These are phyloP conservation scores for Calycina herbarum DNA, from an alignment of 2,329 filamentous ascomycete genomes.

Conservation along the genomic window DNA sequence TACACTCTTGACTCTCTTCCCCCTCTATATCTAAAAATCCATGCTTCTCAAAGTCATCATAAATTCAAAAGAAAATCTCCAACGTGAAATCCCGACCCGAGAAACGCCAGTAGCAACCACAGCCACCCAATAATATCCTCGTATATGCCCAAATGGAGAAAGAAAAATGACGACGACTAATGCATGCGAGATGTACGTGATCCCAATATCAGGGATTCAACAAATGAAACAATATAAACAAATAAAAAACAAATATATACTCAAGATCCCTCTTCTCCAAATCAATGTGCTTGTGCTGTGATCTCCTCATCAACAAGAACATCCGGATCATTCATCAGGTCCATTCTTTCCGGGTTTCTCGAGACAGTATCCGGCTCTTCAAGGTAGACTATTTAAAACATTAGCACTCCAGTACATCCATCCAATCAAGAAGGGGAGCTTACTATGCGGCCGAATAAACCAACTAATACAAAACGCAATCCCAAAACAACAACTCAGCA, in stretches of 20 bases:
- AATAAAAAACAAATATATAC: not conserved
- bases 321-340: not conserved
- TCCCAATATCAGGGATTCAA: not conserved
- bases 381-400: conserved; percentile 12
- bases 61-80: no score
- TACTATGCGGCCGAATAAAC: conserved; percentile 73
- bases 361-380: conserved; percentile 5
- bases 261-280: not conserved
- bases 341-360: conserved; percentile 5
- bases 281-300: conserved; percentile 9
- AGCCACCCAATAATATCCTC: no score
- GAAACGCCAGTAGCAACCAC: no score
- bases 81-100: no score
- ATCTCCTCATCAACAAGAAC: conserved; percentile 11
- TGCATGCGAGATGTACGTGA: not conserved
- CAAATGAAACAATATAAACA: not conserved
- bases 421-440: conserved; percentile 41
- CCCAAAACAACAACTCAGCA: conserved; percentile 66
- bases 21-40: no score
- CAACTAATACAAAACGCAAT: conserved; percentile 66
- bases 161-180: not conserved
- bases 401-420: conserved; percentile 6
- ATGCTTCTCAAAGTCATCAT: no score
- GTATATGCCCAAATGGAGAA: not conserved
- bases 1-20: no score